phyloP scores from a whole-genome alignment of 1,139 yeast genomes.

The Geotrichum histeridarum region DNA sequence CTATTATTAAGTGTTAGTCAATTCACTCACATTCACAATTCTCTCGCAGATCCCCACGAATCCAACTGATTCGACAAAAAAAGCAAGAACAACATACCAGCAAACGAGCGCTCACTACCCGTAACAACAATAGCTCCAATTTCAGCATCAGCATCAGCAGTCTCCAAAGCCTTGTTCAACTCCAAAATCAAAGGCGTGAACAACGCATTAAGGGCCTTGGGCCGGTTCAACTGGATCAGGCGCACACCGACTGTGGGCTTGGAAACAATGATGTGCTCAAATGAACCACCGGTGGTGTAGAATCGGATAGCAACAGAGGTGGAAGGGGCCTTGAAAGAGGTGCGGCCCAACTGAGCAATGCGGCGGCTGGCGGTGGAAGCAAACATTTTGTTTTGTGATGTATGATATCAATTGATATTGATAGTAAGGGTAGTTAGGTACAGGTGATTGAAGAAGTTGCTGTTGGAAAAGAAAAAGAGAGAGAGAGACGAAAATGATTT shows the following conservation, averaged over 20 bases:
- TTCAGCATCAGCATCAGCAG: slow-evolving; percentile 40
- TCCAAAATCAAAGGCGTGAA: slow-evolving; percentile 46
- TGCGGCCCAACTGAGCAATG: not conserved
- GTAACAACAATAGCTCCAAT: slow-evolving; percentile 48
- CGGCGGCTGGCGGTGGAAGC: slow-evolving; percentile 2
- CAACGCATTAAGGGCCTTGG: slow-evolving; percentile 62
- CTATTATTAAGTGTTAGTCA: slow-evolving; percentile 23
- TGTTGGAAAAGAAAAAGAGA: not conserved
- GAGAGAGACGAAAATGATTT: not conserved
- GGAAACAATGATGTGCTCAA: slow-evolving; percentile 41
- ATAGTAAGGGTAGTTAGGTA: too few species aligned
- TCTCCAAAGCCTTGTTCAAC: slow-evolving; percentile 40
- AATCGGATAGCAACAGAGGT: not conserved
- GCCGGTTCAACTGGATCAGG: slow-evolving; percentile 56
- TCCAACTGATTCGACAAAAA: not conserved
- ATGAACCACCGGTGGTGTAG: slow-evolving; percentile 35
- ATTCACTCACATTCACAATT: not conserved
- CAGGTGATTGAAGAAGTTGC: not conserved
- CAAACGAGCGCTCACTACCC: slow-evolving; percentile 46
- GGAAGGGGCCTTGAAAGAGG: not conserved
- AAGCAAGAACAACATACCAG: slow-evolving; percentile 24
- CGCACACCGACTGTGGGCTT: slow-evolving; percentile 43
- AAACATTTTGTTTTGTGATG: not conserved
- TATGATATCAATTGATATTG: too few species aligned
- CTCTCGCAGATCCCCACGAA: not conserved